Evolutionary conservation across 495 filamentous ascomycete genomes (phyloP).

Genomic region (Daldinia decipiens): DNA sequence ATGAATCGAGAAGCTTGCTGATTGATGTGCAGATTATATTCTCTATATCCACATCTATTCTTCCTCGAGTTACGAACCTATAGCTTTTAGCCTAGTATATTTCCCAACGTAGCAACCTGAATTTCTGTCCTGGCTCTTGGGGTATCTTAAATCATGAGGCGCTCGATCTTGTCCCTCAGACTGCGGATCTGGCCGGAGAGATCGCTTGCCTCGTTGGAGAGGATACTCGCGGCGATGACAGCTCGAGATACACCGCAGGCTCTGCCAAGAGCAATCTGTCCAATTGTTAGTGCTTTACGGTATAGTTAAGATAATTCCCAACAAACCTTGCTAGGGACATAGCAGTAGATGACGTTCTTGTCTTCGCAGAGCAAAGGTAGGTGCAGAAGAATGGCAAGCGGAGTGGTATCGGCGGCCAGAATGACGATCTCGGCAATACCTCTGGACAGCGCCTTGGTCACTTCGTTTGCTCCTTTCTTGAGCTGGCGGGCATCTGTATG

Average conservation of each 20-base stretch:
- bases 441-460: conserved; percentile 50
- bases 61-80: not conserved
- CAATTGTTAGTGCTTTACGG: conserved; percentile 11
- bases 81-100: conserved; percentile 12
- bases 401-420: conserved; percentile 85
- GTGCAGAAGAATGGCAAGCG: conserved; percentile 91
- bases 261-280: conserved; percentile 76
- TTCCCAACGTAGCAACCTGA: conserved; percentile 16
- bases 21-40: conserved; percentile 19
- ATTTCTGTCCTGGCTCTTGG: conserved; percentile 25
- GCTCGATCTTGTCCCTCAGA: conserved; percentile 95
- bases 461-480: conserved; percentile 82
- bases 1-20: not conserved
- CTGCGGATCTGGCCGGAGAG: conserved; percentile 83
- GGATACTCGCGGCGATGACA: conserved; percentile 88
- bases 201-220: conserved; percentile 92
- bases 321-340: conserved; percentile 66
- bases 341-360: conserved; percentile 79
- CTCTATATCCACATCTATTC: conserved; percentile 11
- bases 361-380: conserved; percentile 88
- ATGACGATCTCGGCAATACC: conserved; percentile 90
- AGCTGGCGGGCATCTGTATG: conserved; percentile 75
- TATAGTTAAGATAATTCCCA: not conserved
- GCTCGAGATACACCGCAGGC: conserved; percentile 85
- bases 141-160: conserved; percentile 85